Conservation (phyloP, 345 rosid species). For the Raphanus raphanistrum region DNA sequence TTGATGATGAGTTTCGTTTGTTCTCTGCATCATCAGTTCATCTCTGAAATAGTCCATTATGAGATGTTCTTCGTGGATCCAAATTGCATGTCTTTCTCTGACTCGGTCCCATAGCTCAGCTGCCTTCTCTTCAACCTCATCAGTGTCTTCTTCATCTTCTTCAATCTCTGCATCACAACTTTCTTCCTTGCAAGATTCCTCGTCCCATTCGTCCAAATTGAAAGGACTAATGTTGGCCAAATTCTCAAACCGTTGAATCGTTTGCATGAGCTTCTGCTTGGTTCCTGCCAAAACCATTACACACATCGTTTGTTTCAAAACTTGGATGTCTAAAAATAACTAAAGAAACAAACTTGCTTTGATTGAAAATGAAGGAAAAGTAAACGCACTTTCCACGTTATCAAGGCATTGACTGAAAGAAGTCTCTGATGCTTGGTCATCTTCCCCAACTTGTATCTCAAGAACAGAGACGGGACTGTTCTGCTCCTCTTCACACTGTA, state of each 20-base stretch:
- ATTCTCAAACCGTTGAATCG: conserved; percentile 40
- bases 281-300: conserved; percentile 37
- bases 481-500: conserved; percentile 42
- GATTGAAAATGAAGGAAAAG: conserved; percentile 15
- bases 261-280: conserved; percentile 44
- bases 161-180: conserved; percentile 13
- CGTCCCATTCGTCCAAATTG: conserved; percentile 42
- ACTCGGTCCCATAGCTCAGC: conserved; percentile 41
- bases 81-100: conserved; percentile 37
- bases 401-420: conserved; percentile 47
- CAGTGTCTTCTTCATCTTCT: conserved; percentile 26
- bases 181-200: conserved; percentile 17
- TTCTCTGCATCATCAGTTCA: conserved; percentile 36
- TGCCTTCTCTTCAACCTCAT: conserved; percentile 50
- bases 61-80: conserved; percentile 39
- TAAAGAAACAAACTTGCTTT: conserved; percentile 5
- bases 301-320: not conserved
- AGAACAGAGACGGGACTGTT: conserved; percentile 56
- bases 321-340: not conserved
- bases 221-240: conserved; percentile 38
- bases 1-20: not conserved
- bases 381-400: conserved; percentile 44
- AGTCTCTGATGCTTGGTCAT: conserved; percentile 43
- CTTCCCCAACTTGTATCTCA: conserved; percentile 33
- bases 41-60: conserved; percentile 55